Percentiles rank a stretch among this genome's conserved stretches.
These are phyloP conservation scores for Pseudocohnilembus persalinus DNA, from an alignment of 169 alveolate genomes.

Conservation along the genomic window DNA sequence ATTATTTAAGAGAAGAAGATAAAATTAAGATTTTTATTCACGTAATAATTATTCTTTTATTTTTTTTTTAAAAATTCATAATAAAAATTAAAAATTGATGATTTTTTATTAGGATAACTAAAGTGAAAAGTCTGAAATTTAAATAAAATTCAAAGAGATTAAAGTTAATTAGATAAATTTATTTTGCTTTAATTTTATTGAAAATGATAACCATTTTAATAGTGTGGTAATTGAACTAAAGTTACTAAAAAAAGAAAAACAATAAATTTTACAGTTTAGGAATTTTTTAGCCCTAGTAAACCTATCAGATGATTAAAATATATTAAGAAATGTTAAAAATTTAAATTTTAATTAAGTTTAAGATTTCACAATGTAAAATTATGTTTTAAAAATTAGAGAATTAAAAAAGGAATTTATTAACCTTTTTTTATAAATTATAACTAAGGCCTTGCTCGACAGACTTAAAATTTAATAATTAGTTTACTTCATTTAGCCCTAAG, in stretches of 20 bases:
- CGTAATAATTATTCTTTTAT: neutral
- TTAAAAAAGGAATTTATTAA: no score
- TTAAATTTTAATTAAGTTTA: no score
- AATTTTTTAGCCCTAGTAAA: neutral
- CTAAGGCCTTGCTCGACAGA: neutral
- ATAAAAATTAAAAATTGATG: no score
- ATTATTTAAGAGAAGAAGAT: neutral
- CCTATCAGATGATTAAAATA: neutral
- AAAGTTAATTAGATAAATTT: no score
- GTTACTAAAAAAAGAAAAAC: neutral
- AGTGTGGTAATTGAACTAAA: neutral
- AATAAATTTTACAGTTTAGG: neutral
- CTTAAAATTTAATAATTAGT: neutral
- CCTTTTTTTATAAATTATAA: no score
- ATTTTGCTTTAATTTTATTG: neutral
- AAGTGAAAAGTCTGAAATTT: neutral
- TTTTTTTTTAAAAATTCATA: neutral
- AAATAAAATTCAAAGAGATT: neutral
- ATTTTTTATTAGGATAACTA: neutral
- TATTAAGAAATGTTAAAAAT: neutral
- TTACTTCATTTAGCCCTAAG: neutral
- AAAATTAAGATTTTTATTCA: no score
- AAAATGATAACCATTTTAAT: no score
- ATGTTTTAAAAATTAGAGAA: neutral
- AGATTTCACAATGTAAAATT: neutral